phyloP scores from a whole-genome alignment of 2,329 filamentous ascomycete genomes.

The Trichoderma simmonsii region DNA sequence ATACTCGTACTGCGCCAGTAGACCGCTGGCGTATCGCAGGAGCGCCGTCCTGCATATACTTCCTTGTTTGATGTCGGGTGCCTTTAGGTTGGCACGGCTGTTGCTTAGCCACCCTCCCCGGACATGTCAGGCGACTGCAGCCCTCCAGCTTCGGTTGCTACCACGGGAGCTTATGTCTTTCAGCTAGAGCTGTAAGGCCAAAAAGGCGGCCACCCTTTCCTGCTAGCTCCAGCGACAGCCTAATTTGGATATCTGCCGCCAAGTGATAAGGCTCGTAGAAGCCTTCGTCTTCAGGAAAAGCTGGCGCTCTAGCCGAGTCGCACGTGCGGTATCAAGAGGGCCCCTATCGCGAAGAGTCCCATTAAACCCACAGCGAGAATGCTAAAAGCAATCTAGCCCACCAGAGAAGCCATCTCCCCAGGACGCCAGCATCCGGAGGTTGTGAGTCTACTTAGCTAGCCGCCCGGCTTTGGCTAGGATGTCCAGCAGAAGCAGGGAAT shows the following conservation, averaged over 20 bases:
- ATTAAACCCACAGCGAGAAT: not conserved
- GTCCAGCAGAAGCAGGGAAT: conserved; percentile 3
- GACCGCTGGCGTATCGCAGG: not conserved
- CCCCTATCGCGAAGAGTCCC: conserved; percentile 1
- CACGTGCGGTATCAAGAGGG: conserved; percentile 5
- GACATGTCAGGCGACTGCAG: conserved; percentile 17
- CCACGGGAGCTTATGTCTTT: conserved; percentile 16
- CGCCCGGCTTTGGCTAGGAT: conserved; percentile 7
- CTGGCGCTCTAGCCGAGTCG: conserved; percentile 5
- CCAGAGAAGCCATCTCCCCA: not conserved
- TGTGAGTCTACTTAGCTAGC: conserved; percentile 6
- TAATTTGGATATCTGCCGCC: not conserved
- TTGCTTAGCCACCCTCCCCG: conserved; percentile 9
- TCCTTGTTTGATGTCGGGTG: conserved; percentile 3
- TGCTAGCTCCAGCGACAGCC: conserved; percentile 1
- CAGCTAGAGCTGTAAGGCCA: conserved; percentile 12
- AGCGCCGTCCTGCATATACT: not conserved
- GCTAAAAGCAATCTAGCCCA: not conserved
- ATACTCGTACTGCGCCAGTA: not conserved
- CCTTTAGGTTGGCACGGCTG: not conserved
- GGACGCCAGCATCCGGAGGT: conserved; percentile 13
- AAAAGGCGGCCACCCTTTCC: not conserved
- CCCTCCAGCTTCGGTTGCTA: conserved; percentile 15
- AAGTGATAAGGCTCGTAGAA: not conserved
- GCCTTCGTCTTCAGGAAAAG: not conserved